Percentiles rank a stretch among this genome's conserved stretches.
Evolutionary conservation across 768 basidiomycete genomes (phyloP).

Genomic region (Psilocybe tampanensis): DNA sequence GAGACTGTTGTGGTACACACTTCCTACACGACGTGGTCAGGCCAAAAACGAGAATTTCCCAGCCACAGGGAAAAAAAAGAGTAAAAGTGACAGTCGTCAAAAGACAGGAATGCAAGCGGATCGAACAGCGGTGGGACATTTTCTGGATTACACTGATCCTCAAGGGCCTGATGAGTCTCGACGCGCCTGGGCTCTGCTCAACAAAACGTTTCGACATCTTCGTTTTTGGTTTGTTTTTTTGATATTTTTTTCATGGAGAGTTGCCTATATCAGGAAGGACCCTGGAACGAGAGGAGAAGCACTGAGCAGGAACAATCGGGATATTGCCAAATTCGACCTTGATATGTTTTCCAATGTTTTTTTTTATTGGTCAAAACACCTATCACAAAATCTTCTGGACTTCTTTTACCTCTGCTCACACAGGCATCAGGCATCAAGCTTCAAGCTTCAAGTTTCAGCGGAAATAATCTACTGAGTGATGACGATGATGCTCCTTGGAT

Average conservation of each 20-base stretch:
- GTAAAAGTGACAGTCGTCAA: slow-evolving; percentile 6
- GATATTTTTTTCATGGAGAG: background rate
- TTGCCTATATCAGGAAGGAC: slow-evolving; percentile 2
- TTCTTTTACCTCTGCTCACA: background rate
- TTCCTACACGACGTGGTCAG: background rate
- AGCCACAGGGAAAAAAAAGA: slow-evolving; percentile 15
- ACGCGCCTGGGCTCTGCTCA: slow-evolving; percentile 5
- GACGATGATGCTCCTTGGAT: no score
- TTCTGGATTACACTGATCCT: slow-evolving; percentile 1
- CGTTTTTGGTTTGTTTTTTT: background rate
- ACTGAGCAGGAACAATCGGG: slow-evolving; percentile 8
- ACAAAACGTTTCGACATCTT: background rate
- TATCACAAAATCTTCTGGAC: background rate
- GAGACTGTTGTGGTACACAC: slow-evolving; percentile 19
- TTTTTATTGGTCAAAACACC: no score
- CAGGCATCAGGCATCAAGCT: no score
- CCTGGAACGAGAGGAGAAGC: background rate
- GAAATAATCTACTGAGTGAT: no score
- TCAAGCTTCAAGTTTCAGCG: no score
- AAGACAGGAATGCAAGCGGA: slow-evolving; percentile 11
- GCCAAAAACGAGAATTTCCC: slow-evolving; percentile 10
- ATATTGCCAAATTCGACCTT: slow-evolving; percentile 2
- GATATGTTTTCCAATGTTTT: slow-evolving; percentile 10
- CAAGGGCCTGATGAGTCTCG: slow-evolving; percentile 3
- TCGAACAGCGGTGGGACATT: slow-evolving; percentile 7